These are phyloP conservation scores for Byssochlamys sp. DNA, from an alignment of 2,329 filamentous ascomycete species.

Conservation along the genomic window DNA sequence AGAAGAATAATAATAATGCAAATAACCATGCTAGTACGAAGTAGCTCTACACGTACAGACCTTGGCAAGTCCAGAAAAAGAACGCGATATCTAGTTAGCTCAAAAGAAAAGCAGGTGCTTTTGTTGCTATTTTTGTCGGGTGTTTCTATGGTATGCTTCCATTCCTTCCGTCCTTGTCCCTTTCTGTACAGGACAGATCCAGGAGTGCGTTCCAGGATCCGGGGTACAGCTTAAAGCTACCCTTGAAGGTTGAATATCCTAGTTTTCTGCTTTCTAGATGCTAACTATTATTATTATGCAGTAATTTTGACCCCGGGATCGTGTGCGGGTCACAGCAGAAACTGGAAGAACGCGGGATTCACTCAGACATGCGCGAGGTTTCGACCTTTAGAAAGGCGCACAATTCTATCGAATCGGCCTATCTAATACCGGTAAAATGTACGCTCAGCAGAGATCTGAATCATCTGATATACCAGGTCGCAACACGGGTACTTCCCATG, in stretches of 20 bases:
- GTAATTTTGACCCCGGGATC: not conserved
- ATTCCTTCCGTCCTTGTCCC: not conserved
- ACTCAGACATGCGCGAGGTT: too few species aligned
- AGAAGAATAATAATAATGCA: not conserved
- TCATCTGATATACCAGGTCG: not conserved
- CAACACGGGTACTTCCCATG: not conserved
- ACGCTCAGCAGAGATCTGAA: not conserved
- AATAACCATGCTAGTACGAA: not conserved
- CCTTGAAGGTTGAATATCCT: not conserved
- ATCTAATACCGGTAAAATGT: too few species aligned
- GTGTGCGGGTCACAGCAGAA: too few species aligned
- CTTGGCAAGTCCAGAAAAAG: not conserved
- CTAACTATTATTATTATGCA: not conserved
- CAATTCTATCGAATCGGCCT: too few species aligned
- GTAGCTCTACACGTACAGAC: not conserved
- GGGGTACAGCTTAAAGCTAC: not conserved
- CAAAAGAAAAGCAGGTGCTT: not conserved
- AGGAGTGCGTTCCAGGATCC: not conserved
- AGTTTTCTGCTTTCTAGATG: too few species aligned
- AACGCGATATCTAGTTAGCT: not conserved
- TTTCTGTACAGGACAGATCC: not conserved
- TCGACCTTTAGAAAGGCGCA: too few species aligned
- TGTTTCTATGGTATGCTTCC: not conserved
- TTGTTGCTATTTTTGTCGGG: not conserved
- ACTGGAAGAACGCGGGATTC: too few species aligned